phyloP scores from a whole-genome alignment of 768 basidiomycete genomes.

The Pulveroboletus ravenelii region DNA sequence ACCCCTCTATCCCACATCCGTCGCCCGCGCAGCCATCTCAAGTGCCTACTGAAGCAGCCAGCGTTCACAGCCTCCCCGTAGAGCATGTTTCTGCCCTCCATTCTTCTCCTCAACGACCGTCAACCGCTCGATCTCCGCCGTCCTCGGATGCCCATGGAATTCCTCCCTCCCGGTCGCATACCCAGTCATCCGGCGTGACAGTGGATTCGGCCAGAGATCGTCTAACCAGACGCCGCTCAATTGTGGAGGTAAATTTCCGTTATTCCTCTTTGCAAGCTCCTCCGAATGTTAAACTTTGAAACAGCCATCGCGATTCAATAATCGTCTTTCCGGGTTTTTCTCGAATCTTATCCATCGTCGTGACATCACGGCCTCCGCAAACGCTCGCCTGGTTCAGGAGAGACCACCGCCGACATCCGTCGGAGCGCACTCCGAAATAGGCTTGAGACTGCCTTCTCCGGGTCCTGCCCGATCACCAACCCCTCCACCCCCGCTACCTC shows the following conservation, averaged over 20 bases:
- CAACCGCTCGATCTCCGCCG: constrained; percentile 30
- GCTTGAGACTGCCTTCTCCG: constrained; percentile 55
- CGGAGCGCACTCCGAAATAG: constrained; percentile 29
- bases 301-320: constrained; percentile 55
- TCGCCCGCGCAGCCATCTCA: constrained; percentile 22
- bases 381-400: constrained; percentile 33
- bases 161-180: not conserved
- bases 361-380: constrained; percentile 37
- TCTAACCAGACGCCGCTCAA: constrained; percentile 45
- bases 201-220: constrained; percentile 32
- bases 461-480: constrained; percentile 49
- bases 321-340: constrained; percentile 82
- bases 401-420: constrained; percentile 28
- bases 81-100: constrained; percentile 46
- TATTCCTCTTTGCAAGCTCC: constrained; percentile 1
- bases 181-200: constrained; percentile 14
- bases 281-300: constrained; percentile 6
- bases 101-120: constrained; percentile 28
- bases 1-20: constrained; percentile 10
- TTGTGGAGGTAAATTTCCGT: constrained; percentile 47
- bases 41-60: constrained; percentile 45
- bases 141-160: not conserved
- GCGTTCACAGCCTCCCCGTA: constrained; percentile 56
- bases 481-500: constrained; percentile 66
- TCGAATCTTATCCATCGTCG: constrained; percentile 72